A percentile compares a stretch with the other conserved stretches of the same genome.
phyloP scores from a whole-genome alignment of 768 basidiomycete species.

The Tricholoma furcatifolium region DNA sequence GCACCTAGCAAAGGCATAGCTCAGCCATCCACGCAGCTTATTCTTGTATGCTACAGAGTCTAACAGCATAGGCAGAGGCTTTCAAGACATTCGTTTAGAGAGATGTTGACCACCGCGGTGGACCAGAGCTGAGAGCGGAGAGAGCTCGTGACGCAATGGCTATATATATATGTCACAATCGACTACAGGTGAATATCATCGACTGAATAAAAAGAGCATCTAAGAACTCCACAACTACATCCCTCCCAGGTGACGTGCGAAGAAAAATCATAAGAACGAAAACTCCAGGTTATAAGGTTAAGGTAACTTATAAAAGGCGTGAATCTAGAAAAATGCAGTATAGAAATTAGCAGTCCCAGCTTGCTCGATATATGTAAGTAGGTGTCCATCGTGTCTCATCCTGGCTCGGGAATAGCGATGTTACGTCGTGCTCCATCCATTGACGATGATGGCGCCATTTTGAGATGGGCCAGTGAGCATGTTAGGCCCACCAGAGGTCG shows the following conservation, averaged over 20 bases:
- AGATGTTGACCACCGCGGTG: too few species aligned
- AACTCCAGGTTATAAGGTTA: conserved; percentile 6
- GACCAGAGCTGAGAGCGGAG: too few species aligned
- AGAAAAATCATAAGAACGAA: conserved; percentile 1
- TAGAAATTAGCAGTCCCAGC: conserved; percentile 7
- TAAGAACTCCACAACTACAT: conserved; percentile 4
- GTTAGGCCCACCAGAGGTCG: conserved; percentile 35
- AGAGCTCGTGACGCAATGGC: too few species aligned
- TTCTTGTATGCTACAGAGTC: conserved; percentile 28
- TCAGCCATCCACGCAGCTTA: conserved; percentile 73
- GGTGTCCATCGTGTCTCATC: conserved; percentile 2
- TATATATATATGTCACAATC: too few species aligned
- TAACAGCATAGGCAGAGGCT: conserved; percentile 18
- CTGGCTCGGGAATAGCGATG: background rate
- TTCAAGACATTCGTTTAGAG: background rate
- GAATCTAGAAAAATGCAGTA: conserved; percentile 7
- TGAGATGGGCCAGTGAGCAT: conserved; percentile 37
- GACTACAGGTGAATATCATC: too few species aligned
- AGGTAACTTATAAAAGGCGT: background rate
- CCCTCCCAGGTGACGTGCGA: conserved; percentile 14
- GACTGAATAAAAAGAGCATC: background rate
- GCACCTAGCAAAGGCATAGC: conserved; percentile 83
- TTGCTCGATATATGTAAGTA: background rate
- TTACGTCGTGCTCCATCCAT: conserved; percentile 37
- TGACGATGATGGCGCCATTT: conserved; percentile 42